A percentile compares a stretch with the other conserved stretches of the same genome.
These are phyloP conservation scores for Globisporangium okanoganense DNA, from an alignment of 352 stramenopile genomes.

Conservation along the genomic window DNA sequence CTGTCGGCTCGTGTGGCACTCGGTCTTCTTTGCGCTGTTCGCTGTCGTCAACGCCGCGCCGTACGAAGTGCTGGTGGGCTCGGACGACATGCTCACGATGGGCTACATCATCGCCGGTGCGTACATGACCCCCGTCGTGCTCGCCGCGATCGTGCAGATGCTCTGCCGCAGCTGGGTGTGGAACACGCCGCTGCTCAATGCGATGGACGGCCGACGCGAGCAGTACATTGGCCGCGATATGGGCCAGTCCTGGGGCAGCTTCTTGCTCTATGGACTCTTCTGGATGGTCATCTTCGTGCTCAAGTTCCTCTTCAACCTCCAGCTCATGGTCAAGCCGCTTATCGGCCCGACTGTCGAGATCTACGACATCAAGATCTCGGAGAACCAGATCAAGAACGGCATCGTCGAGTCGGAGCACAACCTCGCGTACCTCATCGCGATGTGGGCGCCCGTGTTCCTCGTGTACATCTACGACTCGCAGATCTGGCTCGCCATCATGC, in stretches of 20 bases:
- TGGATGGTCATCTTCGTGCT: constrained; percentile 84
- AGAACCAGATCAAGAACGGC: constrained; percentile 37
- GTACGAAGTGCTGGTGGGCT: constrained; percentile 58
- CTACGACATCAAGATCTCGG: constrained; percentile 68
- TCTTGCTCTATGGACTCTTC: constrained; percentile 67
- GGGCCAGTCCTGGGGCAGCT: constrained; percentile 61
- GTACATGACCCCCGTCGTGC: constrained; percentile 60
- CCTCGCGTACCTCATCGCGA: constrained; percentile 69
- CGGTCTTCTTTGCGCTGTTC: constrained; percentile 79
- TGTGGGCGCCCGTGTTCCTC: constrained; percentile 77
- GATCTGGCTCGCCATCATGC: constrained; percentile 85
- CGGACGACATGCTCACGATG: constrained; percentile 58
- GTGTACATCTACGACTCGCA: constrained; percentile 88
- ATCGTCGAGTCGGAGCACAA: constrained; percentile 78
- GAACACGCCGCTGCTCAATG: constrained; percentile 49
- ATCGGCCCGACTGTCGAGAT: constrained; percentile 96
- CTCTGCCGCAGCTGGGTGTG: constrained; percentile 53
- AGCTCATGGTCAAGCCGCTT: constrained; percentile 96
- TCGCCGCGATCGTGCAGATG: constrained; percentile 68
- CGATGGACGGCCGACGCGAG: constrained; percentile 60
- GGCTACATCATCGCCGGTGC: constrained; percentile 42
- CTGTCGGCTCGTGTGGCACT: constrained; percentile 71
- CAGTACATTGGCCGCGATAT: constrained; percentile 85
- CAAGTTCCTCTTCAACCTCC: constrained; percentile 97
- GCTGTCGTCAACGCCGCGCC: constrained; percentile 59